Conservation (phyloP, 495 filamentous ascomycete genomes). For the Aspergillus diversus region DNA sequence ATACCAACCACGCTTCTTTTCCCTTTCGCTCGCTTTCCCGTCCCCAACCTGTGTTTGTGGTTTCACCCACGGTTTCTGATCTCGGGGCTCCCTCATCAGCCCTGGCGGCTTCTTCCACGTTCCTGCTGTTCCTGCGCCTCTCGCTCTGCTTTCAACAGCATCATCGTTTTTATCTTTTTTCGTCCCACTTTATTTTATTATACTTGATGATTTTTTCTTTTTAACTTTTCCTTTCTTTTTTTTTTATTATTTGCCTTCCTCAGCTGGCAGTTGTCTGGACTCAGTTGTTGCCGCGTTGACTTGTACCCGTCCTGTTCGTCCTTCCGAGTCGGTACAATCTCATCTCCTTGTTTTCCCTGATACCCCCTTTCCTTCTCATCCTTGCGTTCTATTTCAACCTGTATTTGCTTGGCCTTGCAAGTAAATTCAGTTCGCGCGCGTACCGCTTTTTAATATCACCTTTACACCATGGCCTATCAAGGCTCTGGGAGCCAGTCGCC, state of each 20-base stretch:
- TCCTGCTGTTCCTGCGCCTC: slow-evolving; percentile 29
- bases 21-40: background rate
- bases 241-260: slow-evolving; percentile 9
- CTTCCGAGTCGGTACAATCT: slow-evolving; percentile 19
- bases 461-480: slow-evolving; percentile 57
- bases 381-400: slow-evolving; percentile 23
- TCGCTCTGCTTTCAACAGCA: slow-evolving; percentile 19
- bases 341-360: slow-evolving; percentile 32
- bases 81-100: slow-evolving; percentile 32
- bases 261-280: background rate
- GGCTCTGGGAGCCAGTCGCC: slow-evolving; percentile 44
- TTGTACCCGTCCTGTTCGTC: slow-evolving; percentile 20
- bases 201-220: slow-evolving; percentile 14
- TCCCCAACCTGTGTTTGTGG: slow-evolving; percentile 2
- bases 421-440: slow-evolving; percentile 21
- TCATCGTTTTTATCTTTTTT: slow-evolving; percentile 19
- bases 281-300: slow-evolving; percentile 14
- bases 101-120: slow-evolving; percentile 43
- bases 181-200: slow-evolving; percentile 16
- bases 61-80: slow-evolving; percentile 17
- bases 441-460: slow-evolving; percentile 21
- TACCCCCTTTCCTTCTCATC: slow-evolving; percentile 29
- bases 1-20: background rate
- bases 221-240: slow-evolving; percentile 17
- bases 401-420: slow-evolving; percentile 19